phyloP scores from a whole-genome alignment of 192 early-diverging fungal genomes.

The Coemansia sp. region DNA sequence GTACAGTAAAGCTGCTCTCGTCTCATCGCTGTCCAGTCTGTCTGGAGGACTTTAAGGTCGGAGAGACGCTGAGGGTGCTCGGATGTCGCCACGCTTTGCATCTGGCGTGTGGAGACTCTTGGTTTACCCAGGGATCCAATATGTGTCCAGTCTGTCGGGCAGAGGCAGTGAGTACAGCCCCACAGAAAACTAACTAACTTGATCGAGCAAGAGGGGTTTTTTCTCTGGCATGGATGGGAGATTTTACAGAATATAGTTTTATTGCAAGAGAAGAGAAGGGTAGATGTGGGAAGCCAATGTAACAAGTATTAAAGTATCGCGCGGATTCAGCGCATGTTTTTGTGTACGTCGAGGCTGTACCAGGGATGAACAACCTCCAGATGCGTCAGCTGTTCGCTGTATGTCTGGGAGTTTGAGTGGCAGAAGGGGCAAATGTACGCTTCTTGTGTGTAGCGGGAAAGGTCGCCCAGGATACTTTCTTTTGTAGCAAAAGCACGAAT shows the following conservation, averaged over 20 bases:
- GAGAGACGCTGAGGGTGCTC: constrained; percentile 37
- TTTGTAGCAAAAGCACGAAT: constrained; percentile 13
- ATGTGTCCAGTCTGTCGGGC: constrained; percentile 47
- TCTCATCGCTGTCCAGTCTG: constrained; percentile 50
- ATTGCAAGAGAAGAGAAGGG: neutral
- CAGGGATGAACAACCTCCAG: constrained; percentile 35
- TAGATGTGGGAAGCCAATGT: neutral
- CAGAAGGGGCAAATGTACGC: constrained; percentile 51
- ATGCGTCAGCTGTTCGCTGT: constrained; percentile 24
- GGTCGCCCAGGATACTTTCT: constrained; percentile 20
- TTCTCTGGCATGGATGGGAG: neutral
- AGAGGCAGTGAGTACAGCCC: constrained; percentile 23
- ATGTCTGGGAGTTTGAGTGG: constrained; percentile 11
- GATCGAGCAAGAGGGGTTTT: too few relatives aligned
- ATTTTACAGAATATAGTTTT: neutral
- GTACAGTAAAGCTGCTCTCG: constrained; percentile 27
- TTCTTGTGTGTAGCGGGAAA: constrained; percentile 24
- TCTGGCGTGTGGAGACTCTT: constrained; percentile 40
- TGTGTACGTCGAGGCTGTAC: constrained; percentile 40
- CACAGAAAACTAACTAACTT: neutral
- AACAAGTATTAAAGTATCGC: neutral
- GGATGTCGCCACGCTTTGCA: constrained; percentile 44
- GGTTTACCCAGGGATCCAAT: constrained; percentile 52
- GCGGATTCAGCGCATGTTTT: constrained; percentile 15
- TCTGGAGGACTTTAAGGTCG: constrained; percentile 35